Evolutionary conservation across 1,284 basidiomycete species (phyloP), one percentile per base, ranked within the genome.

Genomic region (Pseudozyma tsukubaensis): DNA sequence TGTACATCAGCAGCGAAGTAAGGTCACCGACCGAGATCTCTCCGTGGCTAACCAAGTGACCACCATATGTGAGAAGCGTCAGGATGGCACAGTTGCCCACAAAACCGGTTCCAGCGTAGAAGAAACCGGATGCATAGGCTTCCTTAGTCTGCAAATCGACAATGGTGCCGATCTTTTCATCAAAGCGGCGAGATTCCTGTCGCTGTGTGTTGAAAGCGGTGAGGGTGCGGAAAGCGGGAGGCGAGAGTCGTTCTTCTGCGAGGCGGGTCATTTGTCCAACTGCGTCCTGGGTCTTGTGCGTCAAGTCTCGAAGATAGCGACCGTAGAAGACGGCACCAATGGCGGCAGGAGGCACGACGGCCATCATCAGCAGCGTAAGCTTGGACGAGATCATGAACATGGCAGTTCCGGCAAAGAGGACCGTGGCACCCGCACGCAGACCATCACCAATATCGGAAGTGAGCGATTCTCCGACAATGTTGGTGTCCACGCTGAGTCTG

Each of bases 311-410:
- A 51, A 99, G 86, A 85, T 97, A 99, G 13, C 94, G 90, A 61
- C 96, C 96, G 83, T 98, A 99, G 84, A 94, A 93, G 16, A 98
- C 95, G 48, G 94, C 95, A 71, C 94, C 95, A 61, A 99, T 88
- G 8, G 94, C 96, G 10, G 98, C 91, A 0, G 96, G 96, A 6
- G 96, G 97, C 0, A 99, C 94, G 54, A 97, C 90, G 19, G 91
- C 90, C 68, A 98, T 89, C 96, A 98, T 98, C 66, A 98, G 88
- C 50, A 93, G 84, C 0, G 96, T 97, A 62, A 99, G 86, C 59
- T 91, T 91, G 0, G 93, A 92, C 1, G 94, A 97, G 69, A 98
- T 90, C 86, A 92, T 95, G 78, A 98, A 91, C 96, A 99, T 99
- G 59, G 94, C 93, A 43, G 92, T 92, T 72, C 97, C 94, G 92